Conservation (phyloP, 768 basidiomycete species). For the Cystofilobasidium ferigula region DNA sequence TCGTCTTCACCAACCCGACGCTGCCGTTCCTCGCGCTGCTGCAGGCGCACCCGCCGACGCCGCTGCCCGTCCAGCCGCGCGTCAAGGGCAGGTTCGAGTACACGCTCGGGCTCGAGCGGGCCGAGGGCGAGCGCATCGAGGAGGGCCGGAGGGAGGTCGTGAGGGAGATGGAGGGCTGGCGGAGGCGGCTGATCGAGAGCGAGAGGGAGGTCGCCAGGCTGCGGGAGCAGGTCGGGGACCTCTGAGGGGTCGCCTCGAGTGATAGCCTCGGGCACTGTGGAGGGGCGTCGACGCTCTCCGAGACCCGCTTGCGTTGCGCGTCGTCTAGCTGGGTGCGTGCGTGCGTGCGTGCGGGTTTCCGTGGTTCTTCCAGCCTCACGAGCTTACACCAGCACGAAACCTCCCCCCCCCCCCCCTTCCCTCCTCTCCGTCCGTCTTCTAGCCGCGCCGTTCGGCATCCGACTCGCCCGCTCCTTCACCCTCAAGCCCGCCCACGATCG, state of each 20-base stretch:
- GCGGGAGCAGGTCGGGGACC: slow-evolving; percentile 45
- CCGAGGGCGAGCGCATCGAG: slow-evolving; percentile 69
- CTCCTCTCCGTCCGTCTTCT: too few species aligned
- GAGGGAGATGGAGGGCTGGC: slow-evolving; percentile 66
- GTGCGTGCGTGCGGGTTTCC: too few species aligned
- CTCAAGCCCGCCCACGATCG: too few species aligned
- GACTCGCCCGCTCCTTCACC: too few species aligned
- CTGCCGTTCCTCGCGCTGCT: slow-evolving; percentile 72
- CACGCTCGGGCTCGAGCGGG: slow-evolving; percentile 68
- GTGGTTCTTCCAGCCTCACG: too few species aligned
- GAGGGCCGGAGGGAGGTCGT: slow-evolving; percentile 59
- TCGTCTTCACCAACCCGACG: slow-evolving; percentile 90
- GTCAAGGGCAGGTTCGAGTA: slow-evolving; percentile 63
- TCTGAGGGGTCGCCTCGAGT: background rate
- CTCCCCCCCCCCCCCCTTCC: too few species aligned
- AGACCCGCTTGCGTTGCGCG: background rate
- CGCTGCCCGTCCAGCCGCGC: slow-evolving; percentile 46
- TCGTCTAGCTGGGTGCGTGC: too few species aligned
- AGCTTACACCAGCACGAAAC: too few species aligned
- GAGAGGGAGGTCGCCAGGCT: slow-evolving; percentile 69
- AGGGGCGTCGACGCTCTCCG: background rate
- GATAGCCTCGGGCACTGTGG: background rate
- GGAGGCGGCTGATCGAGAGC: slow-evolving; percentile 53
- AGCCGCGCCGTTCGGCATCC: too few species aligned
- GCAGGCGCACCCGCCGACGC: slow-evolving; percentile 69